Percentiles rank a stretch among this genome's conserved stretches.
These are phyloP conservation scores for Butyriboletus regius DNA, from an alignment of 1,284 basidiomycete genomes.

Conservation along the genomic window DNA sequence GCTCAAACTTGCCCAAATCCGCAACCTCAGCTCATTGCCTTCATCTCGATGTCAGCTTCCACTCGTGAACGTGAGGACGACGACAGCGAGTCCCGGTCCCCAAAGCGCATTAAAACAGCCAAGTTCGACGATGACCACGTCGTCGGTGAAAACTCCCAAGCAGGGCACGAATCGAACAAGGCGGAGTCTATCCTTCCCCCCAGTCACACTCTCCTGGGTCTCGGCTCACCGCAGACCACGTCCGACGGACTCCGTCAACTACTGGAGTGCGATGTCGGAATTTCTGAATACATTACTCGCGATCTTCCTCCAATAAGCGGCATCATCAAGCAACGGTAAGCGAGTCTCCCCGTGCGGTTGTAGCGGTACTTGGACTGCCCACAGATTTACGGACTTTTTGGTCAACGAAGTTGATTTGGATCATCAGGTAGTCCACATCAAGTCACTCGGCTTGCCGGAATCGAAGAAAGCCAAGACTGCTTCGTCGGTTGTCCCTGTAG, in stretches of 20 bases:
- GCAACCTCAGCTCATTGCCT: neutral
- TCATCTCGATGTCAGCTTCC: conserved; percentile 25
- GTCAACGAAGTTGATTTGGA: conserved; percentile 83
- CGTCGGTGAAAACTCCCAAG: conserved; percentile 4
- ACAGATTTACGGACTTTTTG: conserved; percentile 88
- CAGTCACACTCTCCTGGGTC: conserved; percentile 59
- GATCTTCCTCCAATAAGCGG: conserved; percentile 71
- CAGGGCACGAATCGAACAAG: conserved; percentile 2
- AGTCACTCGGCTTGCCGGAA: conserved; percentile 65
- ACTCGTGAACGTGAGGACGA: conserved; percentile 50
- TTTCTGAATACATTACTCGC: conserved; percentile 76
- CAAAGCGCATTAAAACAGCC: conserved; percentile 54
- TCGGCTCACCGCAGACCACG: conserved; percentile 44
- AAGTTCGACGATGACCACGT: conserved; percentile 16
- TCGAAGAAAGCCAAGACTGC: conserved; percentile 36
- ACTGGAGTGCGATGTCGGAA: conserved; percentile 80
- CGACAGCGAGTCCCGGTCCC: conserved; percentile 38
- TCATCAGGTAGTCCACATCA: conserved; percentile 70
- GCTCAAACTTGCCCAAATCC: neutral
- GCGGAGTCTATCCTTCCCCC: conserved; percentile 53
- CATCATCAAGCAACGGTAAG: conserved; percentile 90
- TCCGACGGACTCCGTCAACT: conserved; percentile 50
- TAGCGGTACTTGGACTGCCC: conserved; percentile 8
- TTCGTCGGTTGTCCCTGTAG: conserved; percentile 10
- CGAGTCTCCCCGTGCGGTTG: conserved; percentile 1